Evolutionary conservation across 176 grass and related monocot species (phyloP), one percentile per base, ranked within the genome.

Genomic region (Ensete ventricosum): DNA sequence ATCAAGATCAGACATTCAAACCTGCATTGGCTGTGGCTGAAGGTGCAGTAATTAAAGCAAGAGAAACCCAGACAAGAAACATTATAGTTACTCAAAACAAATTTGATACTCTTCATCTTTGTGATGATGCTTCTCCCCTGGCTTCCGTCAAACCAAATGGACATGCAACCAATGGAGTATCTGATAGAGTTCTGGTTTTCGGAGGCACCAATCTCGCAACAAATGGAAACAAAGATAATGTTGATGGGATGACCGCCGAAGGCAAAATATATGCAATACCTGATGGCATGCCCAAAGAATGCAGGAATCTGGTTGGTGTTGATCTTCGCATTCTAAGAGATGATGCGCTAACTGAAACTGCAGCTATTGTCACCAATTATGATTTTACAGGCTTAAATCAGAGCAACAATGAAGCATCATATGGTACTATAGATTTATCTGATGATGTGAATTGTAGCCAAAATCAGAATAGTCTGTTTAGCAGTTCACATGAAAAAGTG

Each of bases 401-500:
- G 57, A 76, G 34, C 19, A 62, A 76, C 9, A 13, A 49, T 21
- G 34, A 52, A 64, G 34, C n/a, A 76, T 62, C 58, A 50, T 62
- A 51, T 20, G 48, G 48, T 64, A 76, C 17, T 27, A 43, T 64
- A 27, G 74, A 51, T 52, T 76, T 76, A 13, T 51, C 12, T 10
- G 14, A 23, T 64, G 14, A 8, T 63, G 22, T 24, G 34, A 49
- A 52, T n/a, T 34, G 19, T 22, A 51, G 54, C 51, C 70, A 7
- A 26, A 49, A 50, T 23, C 58, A 52, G 34, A 19, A 55, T 17
- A 76, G 74, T 51, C 8, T 62, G 34, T 12, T 51, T 9, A 58
- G 74, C 11, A 23, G 26, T 52, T 76, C 74, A 64, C 9, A 50
- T 52, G 74, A 19, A 64, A 76, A 51, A 24, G 19, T 64, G 27